Base-by-base conservation (phyloP, 495 filamentous ascomycete species). In the Chaetomium cochliodes region DNA sequence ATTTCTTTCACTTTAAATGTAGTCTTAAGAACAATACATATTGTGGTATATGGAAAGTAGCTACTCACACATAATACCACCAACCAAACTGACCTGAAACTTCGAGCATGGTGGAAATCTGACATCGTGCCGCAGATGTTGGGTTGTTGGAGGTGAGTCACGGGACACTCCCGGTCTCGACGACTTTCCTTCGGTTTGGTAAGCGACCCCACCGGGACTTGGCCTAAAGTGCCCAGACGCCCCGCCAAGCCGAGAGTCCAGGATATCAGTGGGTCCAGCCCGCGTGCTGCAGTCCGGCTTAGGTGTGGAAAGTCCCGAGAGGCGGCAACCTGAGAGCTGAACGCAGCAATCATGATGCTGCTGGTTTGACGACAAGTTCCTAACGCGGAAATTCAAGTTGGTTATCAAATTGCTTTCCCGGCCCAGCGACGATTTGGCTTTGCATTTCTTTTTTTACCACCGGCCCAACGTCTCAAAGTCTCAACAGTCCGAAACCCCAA, bases 261-360 rank as follows among this genome's bases (percentile, higher is more conserved):
- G 33, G 9, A 37, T 37, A 37, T 37, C 33, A n/a, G 47, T 53
- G 58, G 44, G 46, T 60, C 18, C 16, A 7, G 23, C 58, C n/a
- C n/a, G 20, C 28, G 53, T 50, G 46, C 46, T 44, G 39, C 55
- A 46, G 56, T 39, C 37, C 6, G 5, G 30, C 53, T n/a, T 12
- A 7, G 2, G 11, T 28, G 15, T 60, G 46, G 58, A 49, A 52
- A n/a, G 39, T 18, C 49, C 60, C 60, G 22, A 25, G 54, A 54
- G 50, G 60, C 49, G 49, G 49, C 37, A 54, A 62, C 33, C 33
- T 37, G 6, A 11, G 6, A 6, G 59, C 60, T 46, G 60, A 54
- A 15, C 28, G 50, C 50, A 41, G 58, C 59, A n/a, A n/a, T n/a
- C n/a, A 53, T 62, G 47, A 62, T 37, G 13, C 18, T 15, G 37